A percentile compares a stretch with the other conserved stretches of the same genome.
phyloP scores from a whole-genome alignment of 345 rosid species.

The Euphorbia peplus region DNA sequence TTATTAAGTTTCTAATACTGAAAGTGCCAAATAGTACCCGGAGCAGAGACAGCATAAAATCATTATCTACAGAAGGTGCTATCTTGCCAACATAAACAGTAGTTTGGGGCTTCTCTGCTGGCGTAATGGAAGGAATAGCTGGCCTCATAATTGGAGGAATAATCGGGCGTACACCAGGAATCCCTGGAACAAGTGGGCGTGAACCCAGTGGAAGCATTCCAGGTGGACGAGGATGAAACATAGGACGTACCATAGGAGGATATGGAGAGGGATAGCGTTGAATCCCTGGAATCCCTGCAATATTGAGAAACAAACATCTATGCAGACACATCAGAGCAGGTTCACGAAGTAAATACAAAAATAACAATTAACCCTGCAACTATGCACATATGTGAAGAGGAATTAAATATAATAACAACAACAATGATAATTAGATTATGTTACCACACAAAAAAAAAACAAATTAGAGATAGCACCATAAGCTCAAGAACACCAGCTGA shows the following conservation, averaged over 20 bases:
- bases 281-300: slow-evolving; percentile 85
- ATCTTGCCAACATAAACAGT: slow-evolving; percentile 97
- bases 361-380: slow-evolving; percentile 12
- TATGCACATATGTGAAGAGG: slow-evolving; percentile 27
- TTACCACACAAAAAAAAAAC: slow-evolving; percentile 93
- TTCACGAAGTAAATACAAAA: slow-evolving; percentile 30
- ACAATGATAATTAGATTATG: slow-evolving; percentile 41
- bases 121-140: slow-evolving; percentile 58
- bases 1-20: slow-evolving; percentile 1
- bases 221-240: slow-evolving; percentile 79
- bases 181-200: slow-evolving; percentile 68
- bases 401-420: slow-evolving; percentile 13
- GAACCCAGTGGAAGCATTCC: slow-evolving; percentile 55
- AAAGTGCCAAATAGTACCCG: slow-evolving; percentile 39
- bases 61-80: slow-evolving; percentile 79
- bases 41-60: slow-evolving; percentile 78
- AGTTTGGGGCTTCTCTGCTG: slow-evolving; percentile 88
- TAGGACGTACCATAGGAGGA: slow-evolving; percentile 71
- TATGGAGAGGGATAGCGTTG: slow-evolving; percentile 74
- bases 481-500: slow-evolving; percentile 91
- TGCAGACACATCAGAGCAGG: slow-evolving; percentile 59
- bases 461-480: slow-evolving; percentile 82
- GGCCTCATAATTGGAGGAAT: slow-evolving; percentile 71
- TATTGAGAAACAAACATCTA: slow-evolving; percentile 50
- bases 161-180: slow-evolving; percentile 74